These are phyloP conservation scores for Quercus phellos DNA, from an alignment of 331 rosid genomes.

Conservation along the genomic window DNA sequence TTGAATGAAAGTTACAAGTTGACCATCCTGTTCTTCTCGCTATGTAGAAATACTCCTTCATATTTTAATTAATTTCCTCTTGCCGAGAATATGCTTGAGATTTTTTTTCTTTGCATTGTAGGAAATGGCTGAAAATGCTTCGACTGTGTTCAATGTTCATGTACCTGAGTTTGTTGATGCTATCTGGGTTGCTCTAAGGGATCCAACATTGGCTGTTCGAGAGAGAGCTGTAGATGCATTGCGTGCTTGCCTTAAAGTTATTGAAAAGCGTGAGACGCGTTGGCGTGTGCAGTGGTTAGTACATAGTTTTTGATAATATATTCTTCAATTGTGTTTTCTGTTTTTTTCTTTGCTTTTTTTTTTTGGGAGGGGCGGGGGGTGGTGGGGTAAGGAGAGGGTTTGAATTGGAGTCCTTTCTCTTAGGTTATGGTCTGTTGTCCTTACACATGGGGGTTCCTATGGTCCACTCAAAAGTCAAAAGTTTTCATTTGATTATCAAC, in stretches of 20 bases:
- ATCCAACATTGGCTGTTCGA: constrained; percentile 81
- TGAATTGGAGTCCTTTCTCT: not conserved
- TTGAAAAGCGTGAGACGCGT: constrained; percentile 94
- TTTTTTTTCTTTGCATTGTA: constrained; percentile 29
- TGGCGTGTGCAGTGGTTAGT: constrained; percentile 99
- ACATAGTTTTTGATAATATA: not conserved
- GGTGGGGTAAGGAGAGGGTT: not conserved
- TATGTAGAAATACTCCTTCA: not conserved
- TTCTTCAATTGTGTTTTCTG: not conserved
- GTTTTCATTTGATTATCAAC: not conserved
- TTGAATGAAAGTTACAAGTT: not conserved
- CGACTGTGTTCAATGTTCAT: constrained; percentile 91
- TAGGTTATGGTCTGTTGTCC: not conserved
- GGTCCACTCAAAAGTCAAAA: not conserved
- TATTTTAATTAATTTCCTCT: not conserved
- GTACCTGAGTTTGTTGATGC: constrained; percentile 97
- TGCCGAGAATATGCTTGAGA: not conserved
- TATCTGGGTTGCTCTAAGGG: constrained; percentile 98
- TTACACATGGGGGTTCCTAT: not conserved
- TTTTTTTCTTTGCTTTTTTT: not conserved
- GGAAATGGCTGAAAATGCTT: constrained; percentile 99
- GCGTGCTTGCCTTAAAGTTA: constrained; percentile 94
- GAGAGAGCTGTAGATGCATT: constrained; percentile 97
- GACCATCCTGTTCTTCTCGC: not conserved
- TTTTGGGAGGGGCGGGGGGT: not conserved